Conservation (phyloP, 305 asterid genomes). For the Solanum chacoense region DNA sequence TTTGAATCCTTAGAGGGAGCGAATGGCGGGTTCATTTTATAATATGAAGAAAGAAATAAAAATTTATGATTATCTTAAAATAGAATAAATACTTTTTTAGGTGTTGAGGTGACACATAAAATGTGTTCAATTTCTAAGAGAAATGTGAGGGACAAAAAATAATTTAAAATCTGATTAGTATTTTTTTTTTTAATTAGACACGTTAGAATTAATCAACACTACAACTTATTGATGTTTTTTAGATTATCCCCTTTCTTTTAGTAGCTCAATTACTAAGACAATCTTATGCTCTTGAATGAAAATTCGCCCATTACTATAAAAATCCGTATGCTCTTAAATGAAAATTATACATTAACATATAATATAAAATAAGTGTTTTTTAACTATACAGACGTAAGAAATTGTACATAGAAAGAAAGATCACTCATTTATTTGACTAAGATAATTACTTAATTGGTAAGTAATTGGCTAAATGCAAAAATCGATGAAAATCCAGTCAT, state of each 20-base stretch:
- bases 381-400: not conserved
- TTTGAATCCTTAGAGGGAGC: not conserved
- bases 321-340: not conserved
- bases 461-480: not conserved
- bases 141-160: not conserved
- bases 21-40: not conserved
- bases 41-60: not conserved
- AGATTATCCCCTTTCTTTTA: too few species aligned
- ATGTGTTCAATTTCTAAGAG: not conserved
- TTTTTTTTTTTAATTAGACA: not conserved
- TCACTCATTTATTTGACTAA: too few species aligned
- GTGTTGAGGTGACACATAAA: not conserved
- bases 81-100: too few species aligned
- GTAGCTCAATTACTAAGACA: not conserved
- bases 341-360: not conserved
- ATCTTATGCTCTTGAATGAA: not conserved
- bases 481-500: too few species aligned
- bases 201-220: not conserved
- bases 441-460: not conserved
- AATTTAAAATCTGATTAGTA: not conserved
- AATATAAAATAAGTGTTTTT: too few species aligned
- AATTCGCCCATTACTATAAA: not conserved
- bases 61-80: too few species aligned
- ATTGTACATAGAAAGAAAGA: not conserved
- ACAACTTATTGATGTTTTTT: not conserved